Evolutionary conservation across 179 eudicot genomes (phyloP), one percentile per base, ranked within the genome.

Genomic region (Beta corolliflora): DNA sequence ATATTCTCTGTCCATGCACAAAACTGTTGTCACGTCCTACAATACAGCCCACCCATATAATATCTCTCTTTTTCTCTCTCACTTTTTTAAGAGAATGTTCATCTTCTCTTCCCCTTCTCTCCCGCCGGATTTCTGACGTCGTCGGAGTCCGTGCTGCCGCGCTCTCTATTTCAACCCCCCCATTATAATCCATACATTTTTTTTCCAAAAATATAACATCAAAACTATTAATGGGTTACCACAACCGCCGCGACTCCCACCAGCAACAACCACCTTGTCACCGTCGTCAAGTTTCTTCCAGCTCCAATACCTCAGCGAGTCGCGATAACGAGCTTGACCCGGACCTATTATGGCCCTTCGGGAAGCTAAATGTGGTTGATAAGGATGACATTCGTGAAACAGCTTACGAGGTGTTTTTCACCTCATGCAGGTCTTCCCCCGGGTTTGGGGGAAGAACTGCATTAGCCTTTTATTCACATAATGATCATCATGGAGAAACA

Each of bases 371-470:
- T 1, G 94, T 89, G 55, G 80, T 94, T 36, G 95, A 91, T 79
- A 78, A 73, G 0, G 92, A 91, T 53, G 94, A 91, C 78, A 85
- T 91, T 31, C 81, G 96, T 5, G 93, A 91, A 79, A 89, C 98
- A 6, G 95, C 99, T n/a, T 95, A 94, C 74, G 99, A 95, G 87
- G 88, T 95, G 23, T 95, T 95, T 85, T 95, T 95, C 90, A 89
- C 98, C 79, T 87, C 95, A 0, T 95, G 99, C 78, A 82, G 99
- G 67, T 92, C 99, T 6, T 94, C 95, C n/a, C 99, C 99, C 0
- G 98, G 99, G 1, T 95, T 95, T 54, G 99, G 98, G 5, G 95
- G 92, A 14, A 81, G 93, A 60, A 87, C 84, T 74, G 80, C 93
- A 31, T 46, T 88, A 68, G 85, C 86, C 18, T 91, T 85, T 73